A percentile compares a stretch with the other conserved stretches of the same genome.
Evolutionary conservation across 345 rosid genomes (phyloP).

Genomic region (Populus pruinosa): DNA sequence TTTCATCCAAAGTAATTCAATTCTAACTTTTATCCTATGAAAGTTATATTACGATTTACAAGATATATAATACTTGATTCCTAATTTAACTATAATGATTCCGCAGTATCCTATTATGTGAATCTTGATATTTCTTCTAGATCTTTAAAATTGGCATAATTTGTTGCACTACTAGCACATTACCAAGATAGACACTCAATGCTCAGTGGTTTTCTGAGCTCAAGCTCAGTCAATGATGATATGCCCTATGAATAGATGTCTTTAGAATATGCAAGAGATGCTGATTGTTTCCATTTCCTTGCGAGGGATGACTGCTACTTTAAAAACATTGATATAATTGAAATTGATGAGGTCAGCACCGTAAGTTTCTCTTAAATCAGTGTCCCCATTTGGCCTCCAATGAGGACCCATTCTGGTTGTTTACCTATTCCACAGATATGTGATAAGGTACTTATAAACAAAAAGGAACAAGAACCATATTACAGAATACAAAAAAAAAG

Average conservation of each 20-base stretch:
- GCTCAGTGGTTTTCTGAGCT: background rate
- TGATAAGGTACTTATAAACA: too few species aligned
- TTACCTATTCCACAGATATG: too few species aligned
- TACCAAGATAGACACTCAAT: background rate
- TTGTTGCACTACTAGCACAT: background rate
- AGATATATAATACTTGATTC: background rate
- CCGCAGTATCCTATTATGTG: background rate
- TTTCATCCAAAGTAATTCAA: background rate
- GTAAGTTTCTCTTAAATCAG: too few species aligned
- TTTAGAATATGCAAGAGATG: too few species aligned
- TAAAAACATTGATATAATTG: too few species aligned
- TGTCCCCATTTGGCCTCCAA: too few species aligned
- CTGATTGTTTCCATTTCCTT: too few species aligned
- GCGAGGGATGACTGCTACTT: too few species aligned
- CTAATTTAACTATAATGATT: background rate
- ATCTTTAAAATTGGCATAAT: background rate
- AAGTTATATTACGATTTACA: background rate
- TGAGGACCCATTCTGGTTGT: too few species aligned
- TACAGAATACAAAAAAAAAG: background rate
- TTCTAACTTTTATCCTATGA: background rate
- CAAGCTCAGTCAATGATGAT: background rate
- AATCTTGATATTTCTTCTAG: background rate
- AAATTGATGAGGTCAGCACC: too few species aligned
- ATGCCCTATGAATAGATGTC: too few species aligned
- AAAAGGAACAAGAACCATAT: background rate